Conservation (phyloP, 352 stramenopile genomes). For the Phytophthora constricta region DNA sequence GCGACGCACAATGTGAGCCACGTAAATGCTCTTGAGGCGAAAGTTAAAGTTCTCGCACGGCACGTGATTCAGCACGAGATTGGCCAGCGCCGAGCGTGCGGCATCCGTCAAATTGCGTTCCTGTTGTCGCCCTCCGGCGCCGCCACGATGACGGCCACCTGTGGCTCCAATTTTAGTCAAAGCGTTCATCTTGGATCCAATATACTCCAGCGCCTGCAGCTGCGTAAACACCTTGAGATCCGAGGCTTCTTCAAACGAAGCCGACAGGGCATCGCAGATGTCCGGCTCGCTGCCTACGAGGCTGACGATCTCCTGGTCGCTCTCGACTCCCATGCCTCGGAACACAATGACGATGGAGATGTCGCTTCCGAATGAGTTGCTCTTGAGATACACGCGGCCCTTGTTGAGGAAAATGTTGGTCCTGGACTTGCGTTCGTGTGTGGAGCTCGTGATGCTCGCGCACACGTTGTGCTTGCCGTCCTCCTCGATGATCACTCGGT, state of each 20-base stretch:
- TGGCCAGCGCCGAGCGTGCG: conserved; percentile 96
- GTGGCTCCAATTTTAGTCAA: conserved; percentile 65
- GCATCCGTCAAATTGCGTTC: conserved; percentile 92
- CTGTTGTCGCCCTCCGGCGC: conserved; percentile 38
- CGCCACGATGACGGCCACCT: conserved; percentile 45
- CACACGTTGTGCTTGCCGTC: conserved; percentile 93
- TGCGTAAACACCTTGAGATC: conserved; percentile 97
- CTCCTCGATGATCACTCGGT: conserved; percentile 99
- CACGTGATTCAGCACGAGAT: conserved; percentile 99
- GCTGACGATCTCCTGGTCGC: conserved; percentile 98
- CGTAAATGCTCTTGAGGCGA: conserved; percentile 97
- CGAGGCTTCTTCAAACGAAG: conserved; percentile 96
- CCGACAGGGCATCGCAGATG: conserved; percentile 94
- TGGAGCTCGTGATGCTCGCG: conserved; percentile 98
- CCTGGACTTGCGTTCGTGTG: conserved; percentile 97
- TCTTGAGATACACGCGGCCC: conserved; percentile 97
- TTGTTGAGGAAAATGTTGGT: conserved; percentile 99
- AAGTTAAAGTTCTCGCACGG: conserved; percentile 98
- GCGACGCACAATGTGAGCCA: conserved; percentile 97
- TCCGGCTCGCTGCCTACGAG: conserved; percentile 94
- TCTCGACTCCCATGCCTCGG: conserved; percentile 98
- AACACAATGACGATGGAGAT: conserved; percentile 98
- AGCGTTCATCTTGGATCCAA: conserved; percentile 96
- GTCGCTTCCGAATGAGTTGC: conserved; percentile 98
- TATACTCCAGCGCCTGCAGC: conserved; percentile 95